Evolutionary conservation across 2,329 filamentous ascomycete genomes (phyloP), one percentile per base, ranked within the genome.

Genomic region (Bipolaris victoriae): DNA sequence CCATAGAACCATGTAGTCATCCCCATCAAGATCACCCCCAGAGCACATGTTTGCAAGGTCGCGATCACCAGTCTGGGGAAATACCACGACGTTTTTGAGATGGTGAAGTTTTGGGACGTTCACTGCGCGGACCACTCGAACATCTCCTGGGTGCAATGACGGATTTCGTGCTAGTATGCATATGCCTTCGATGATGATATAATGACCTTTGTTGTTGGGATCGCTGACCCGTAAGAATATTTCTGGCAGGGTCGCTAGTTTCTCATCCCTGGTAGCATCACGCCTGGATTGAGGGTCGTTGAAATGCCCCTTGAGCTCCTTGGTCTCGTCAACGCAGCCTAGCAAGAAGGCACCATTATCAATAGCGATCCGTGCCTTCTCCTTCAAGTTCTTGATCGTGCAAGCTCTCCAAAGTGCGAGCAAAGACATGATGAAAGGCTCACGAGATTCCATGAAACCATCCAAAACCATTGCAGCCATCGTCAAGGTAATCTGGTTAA

Each of bases 1-100:
- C 94, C 95, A 99, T 44, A 97, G 89, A 5, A 98, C 87, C 53
- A 98, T 88, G 72, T 92, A 99, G 71, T 99, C 95, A 68, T 99
- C 95, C 0, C 95, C 95, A 70, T 99, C 95, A 0, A 99, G 83
- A 70, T 99, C 95, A 0, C 95, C 95, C 1, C 95, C 95, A 3
- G 95, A 97, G 62, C 95, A 92, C 94, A 98, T 98, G 68, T 90
- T 92, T 0, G 93, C 87, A 20, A 99, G 79, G 61, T 96, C 92
- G 15, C 90, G 83, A 69, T 97, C 92, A 0, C 94, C 94, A 0
- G 81, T 88, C 35, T 90, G 86, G 0, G 95, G 91, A 47, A 99
- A 89, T 0, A 98, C 92, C 1, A 98, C 88, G 0, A 96, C 90
- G 70, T 98, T 88, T 55, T 85, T 88, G 3, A 97, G 81, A 67